These are phyloP conservation scores for Pueraria montana DNA, from an alignment of 306 rosid genomes.

Conservation along the genomic window DNA sequence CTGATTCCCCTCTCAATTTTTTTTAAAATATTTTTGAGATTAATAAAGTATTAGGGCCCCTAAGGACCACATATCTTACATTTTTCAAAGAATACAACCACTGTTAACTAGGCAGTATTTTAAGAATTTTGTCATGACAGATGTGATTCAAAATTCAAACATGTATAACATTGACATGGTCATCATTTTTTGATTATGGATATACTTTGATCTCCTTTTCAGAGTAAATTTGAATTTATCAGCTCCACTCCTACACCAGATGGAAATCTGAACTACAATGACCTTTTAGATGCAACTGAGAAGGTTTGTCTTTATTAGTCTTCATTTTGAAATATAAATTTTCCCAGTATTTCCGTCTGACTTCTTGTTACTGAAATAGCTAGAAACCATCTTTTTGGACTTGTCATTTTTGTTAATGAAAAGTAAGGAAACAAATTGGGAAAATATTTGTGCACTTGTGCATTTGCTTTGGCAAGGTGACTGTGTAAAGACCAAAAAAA, in stretches of 20 bases:
- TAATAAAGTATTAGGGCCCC: neutral
- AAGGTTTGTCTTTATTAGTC: slow-evolving; percentile 56
- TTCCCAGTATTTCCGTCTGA: slow-evolving; percentile 15
- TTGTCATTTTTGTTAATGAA: neutral
- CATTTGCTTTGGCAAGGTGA: slow-evolving; percentile 21
- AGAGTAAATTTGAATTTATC: slow-evolving; percentile 69
- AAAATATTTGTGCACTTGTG: slow-evolving; percentile 8
- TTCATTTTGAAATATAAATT: neutral
- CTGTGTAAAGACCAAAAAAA: neutral
- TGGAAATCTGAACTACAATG: slow-evolving; percentile 77
- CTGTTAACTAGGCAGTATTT: slow-evolving; percentile 10
- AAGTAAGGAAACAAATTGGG: neutral
- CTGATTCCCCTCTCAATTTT: neutral
- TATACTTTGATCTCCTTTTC: slow-evolving; percentile 48
- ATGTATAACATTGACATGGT: slow-evolving; percentile 30
- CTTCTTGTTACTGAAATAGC: slow-evolving; percentile 16
- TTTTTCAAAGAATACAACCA: neutral
- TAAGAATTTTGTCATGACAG: neutral
- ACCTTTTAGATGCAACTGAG: slow-evolving; percentile 62
- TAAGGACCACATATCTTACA: neutral
- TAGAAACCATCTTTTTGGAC: neutral
- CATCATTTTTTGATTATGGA: slow-evolving; percentile 15
- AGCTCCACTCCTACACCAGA: slow-evolving; percentile 76
- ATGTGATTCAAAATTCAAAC: slow-evolving; percentile 15
- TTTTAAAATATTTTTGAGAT: neutral